Percentiles rank a stretch among this genome's conserved stretches.
These are phyloP conservation scores for Fusarium sublunatum DNA, from an alignment of 2,329 filamentous ascomycete species.

Conservation along the genomic window DNA sequence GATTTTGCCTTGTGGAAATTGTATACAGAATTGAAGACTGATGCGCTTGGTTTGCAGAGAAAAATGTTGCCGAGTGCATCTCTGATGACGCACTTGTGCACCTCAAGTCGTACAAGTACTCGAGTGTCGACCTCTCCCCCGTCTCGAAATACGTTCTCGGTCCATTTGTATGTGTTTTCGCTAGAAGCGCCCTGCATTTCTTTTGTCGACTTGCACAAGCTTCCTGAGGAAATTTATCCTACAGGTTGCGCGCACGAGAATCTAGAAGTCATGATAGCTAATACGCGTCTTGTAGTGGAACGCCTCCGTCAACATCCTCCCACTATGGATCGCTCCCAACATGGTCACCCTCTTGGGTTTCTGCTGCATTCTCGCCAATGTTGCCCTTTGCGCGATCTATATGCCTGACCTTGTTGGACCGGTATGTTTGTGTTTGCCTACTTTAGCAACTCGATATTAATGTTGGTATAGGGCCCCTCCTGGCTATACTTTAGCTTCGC, in stretches of 20 bases:
- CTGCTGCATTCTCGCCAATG: constrained; percentile 90
- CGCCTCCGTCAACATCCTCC: constrained; percentile 89
- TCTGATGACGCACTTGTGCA: constrained; percentile 92
- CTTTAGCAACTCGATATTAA: constrained; percentile 15
- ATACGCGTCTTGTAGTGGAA: constrained; percentile 78
- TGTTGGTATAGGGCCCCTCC: constrained; percentile 72
- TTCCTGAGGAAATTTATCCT: neutral
- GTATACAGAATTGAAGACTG: constrained; percentile 8
- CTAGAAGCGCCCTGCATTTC: constrained; percentile 9
- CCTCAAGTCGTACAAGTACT: constrained; percentile 97
- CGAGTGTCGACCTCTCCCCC: constrained; percentile 93
- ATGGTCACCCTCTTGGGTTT: constrained; percentile 97
- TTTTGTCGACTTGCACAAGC: constrained; percentile 15
- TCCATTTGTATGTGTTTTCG: constrained; percentile 80
- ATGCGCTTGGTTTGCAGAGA: constrained; percentile 42
- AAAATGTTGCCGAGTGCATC: constrained; percentile 76
- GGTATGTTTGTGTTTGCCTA: constrained; percentile 63
- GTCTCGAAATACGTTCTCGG: constrained; percentile 93
- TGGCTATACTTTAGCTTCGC: constrained; percentile 98
- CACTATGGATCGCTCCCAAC: constrained; percentile 96
- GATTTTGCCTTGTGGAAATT: neutral
- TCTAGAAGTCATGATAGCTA: constrained; percentile 31
- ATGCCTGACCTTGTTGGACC: constrained; percentile 93
- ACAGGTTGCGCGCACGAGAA: constrained; percentile 1
- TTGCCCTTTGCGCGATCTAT: constrained; percentile 77